phyloP scores from a whole-genome alignment of 495 filamentous ascomycete genomes.

The Penicillium soppii region DNA sequence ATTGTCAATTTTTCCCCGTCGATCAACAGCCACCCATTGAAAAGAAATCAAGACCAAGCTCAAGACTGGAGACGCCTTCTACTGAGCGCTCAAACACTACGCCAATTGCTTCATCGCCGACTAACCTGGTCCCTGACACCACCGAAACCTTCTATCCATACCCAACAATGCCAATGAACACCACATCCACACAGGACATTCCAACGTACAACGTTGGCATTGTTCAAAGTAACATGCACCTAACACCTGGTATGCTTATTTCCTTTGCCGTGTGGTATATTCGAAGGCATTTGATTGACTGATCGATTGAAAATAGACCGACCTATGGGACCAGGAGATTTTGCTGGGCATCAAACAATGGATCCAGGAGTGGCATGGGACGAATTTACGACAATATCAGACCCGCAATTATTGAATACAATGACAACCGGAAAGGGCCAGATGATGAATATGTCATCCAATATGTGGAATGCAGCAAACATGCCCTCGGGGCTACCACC shows the following conservation, averaged over 20 bases:
- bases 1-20: conserved; percentile 91
- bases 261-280: neutral
- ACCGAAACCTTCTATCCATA: conserved; percentile 45
- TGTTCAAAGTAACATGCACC: conserved; percentile 35
- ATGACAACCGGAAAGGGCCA: conserved; percentile 34
- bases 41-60: conserved; percentile 48
- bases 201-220: conserved; percentile 29
- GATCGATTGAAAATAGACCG: conserved; percentile 19
- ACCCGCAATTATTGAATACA: conserved; percentile 37
- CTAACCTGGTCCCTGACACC: conserved; percentile 29
- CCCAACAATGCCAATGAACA: conserved; percentile 35
- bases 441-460: conserved; percentile 40
- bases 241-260: conserved; percentile 36
- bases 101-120: conserved; percentile 41
- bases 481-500: conserved; percentile 28
- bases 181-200: conserved; percentile 36
- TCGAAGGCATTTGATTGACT: neutral
- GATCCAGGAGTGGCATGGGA: conserved; percentile 40
- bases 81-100: conserved; percentile 44
- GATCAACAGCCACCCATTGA: conserved; percentile 73
- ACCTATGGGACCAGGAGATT: conserved; percentile 28
- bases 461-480: conserved; percentile 29
- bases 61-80: conserved; percentile 42
- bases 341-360: conserved; percentile 30
- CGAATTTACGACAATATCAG: conserved; percentile 43